phyloP scores from a whole-genome alignment of 345 rosid species.

The Murraya paniculata region DNA sequence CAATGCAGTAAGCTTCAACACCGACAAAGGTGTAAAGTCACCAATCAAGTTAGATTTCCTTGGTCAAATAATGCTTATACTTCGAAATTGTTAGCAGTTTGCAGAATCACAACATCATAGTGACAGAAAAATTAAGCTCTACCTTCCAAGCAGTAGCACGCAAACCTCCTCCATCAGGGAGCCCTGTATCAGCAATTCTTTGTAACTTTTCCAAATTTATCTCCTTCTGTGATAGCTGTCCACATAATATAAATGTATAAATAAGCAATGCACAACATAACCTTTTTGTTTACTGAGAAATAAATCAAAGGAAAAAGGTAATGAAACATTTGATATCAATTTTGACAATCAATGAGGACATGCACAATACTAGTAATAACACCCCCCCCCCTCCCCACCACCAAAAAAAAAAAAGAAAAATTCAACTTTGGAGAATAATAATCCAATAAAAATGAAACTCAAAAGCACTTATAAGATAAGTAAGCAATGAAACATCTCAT shows the following conservation, averaged over 20 bases:
- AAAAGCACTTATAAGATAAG: neutral
- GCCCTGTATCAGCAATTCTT: slow-evolving; percentile 50
- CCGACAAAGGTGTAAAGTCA: neutral
- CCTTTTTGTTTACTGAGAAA: neutral
- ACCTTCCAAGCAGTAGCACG: slow-evolving; percentile 76
- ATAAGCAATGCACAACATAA: neutral
- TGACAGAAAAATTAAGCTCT: neutral
- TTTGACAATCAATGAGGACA: too few relatives aligned
- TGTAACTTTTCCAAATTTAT: slow-evolving; percentile 60
- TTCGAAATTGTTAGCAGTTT: too few relatives aligned
- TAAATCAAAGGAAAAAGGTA: neutral
- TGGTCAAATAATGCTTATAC: neutral
- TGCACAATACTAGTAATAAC: too few relatives aligned
- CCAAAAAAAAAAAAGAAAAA: too few relatives aligned
- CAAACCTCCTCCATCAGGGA: slow-evolving; percentile 58
- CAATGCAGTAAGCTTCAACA: too few relatives aligned
- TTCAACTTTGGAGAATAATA: too few relatives aligned
- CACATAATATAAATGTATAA: slow-evolving; percentile 3
- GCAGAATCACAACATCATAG: neutral
- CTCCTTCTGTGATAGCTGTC: slow-evolving; percentile 53
- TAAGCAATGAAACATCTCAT: neutral
- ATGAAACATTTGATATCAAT: neutral
- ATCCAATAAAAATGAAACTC: too few relatives aligned
- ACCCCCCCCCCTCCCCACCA: too few relatives aligned
- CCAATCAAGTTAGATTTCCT: neutral